Percentiles rank a stretch among this genome's conserved stretches.
Evolutionary conservation across 2,329 filamentous ascomycete species (phyloP).

Genomic region (Alternaria triticimaculans): DNA sequence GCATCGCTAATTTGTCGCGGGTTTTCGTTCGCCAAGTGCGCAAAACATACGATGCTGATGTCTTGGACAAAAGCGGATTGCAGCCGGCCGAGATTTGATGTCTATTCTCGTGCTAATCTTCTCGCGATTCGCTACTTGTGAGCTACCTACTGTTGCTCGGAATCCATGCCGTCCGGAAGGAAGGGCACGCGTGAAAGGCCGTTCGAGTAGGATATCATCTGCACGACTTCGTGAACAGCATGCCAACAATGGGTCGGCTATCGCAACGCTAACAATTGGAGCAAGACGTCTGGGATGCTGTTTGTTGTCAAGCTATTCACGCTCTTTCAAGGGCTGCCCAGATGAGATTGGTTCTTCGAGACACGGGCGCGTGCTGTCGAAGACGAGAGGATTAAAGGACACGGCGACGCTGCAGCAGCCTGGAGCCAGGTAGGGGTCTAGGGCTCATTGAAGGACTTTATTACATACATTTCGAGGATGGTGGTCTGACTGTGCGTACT

Average conservation of each 20-base stretch:
- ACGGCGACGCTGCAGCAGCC: not conserved
- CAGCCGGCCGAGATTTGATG: not conserved
- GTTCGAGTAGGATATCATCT: not conserved
- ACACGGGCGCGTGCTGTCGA: not conserved
- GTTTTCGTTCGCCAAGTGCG: not conserved
- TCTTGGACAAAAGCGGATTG: not conserved
- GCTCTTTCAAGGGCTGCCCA: not conserved
- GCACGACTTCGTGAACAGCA: not conserved
- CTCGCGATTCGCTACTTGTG: not conserved
- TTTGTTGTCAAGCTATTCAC: rapidly evolving
- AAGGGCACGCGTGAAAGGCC: not conserved
- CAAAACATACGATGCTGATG: not conserved
- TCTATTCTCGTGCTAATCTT: not conserved
- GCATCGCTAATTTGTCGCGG: not conserved
- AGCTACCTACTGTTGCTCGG: not conserved
- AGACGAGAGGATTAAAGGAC: not conserved
- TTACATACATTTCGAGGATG: not conserved
- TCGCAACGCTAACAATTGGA: not conserved
- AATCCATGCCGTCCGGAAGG: not conserved
- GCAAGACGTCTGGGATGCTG: rapidly evolving
- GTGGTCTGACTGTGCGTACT: not conserved
- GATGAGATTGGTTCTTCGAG: not conserved
- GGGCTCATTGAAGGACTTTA: not conserved
- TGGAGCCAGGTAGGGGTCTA: not conserved
- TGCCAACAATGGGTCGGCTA: not conserved